phyloP scores from a whole-genome alignment of 2,329 filamentous ascomycete species.

The Knufia petricola region DNA sequence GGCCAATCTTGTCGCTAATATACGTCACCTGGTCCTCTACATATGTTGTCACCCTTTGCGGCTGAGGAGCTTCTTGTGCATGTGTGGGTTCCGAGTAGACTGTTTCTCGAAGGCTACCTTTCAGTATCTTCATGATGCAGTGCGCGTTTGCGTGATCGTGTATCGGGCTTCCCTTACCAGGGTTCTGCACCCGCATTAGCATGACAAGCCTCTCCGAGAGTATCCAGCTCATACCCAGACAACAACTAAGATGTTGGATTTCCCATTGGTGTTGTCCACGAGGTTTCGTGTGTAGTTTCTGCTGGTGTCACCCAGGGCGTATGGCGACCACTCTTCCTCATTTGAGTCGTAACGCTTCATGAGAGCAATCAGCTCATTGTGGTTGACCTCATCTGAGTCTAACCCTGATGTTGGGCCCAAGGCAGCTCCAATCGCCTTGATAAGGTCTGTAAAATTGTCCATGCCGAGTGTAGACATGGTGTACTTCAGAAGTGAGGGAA shows the following conservation, averaged over 20 bases:
- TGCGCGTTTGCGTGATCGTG: slow-evolving; percentile 86
- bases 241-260: slow-evolving; percentile 57
- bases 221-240: slow-evolving; percentile 7
- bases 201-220: not conserved
- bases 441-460: slow-evolving; percentile 55
- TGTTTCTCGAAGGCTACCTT: slow-evolving; percentile 69
- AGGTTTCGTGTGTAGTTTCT: slow-evolving; percentile 77
- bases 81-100: slow-evolving; percentile 62
- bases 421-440: slow-evolving; percentile 60
- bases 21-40: slow-evolving; percentile 69
- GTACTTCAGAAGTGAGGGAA: not conserved
- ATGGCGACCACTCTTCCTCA: slow-evolving; percentile 61
- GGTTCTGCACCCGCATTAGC: slow-evolving; percentile 52
- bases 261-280: slow-evolving; percentile 80
- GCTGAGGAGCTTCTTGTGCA: slow-evolving; percentile 19
- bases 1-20: slow-evolving; percentile 78
- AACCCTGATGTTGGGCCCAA: slow-evolving; percentile 75
- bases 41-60: slow-evolving; percentile 59
- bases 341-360: slow-evolving; percentile 67
- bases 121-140: slow-evolving; percentile 83
- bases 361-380: slow-evolving; percentile 57
- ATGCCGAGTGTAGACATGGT: not conserved
- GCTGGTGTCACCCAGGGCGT: slow-evolving; percentile 61
- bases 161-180: slow-evolving; percentile 71
- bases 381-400: slow-evolving; percentile 71